These are phyloP conservation scores for Fusarium succisae DNA, from an alignment of 2,329 filamentous ascomycete species.

Conservation along the genomic window DNA sequence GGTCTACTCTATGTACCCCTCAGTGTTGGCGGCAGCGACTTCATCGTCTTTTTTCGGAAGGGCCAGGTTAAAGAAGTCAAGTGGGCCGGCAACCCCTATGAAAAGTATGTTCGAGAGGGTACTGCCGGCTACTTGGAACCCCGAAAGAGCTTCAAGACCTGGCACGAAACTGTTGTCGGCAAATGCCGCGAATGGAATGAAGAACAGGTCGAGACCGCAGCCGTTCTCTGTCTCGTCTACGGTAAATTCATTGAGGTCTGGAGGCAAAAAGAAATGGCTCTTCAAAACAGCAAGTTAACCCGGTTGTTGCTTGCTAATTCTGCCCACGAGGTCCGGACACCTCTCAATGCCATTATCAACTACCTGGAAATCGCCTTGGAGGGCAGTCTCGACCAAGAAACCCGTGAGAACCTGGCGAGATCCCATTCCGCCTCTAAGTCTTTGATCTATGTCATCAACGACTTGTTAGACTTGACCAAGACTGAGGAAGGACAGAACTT, in stretches of 20 bases:
- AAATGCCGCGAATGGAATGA: conserved; percentile 90
- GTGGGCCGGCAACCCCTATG: conserved; percentile 88
- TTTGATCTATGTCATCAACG: conserved; percentile 93
- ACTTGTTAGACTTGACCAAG: conserved; percentile 87
- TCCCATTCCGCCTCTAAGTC: conserved; percentile 94
- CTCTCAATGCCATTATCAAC: conserved; percentile 93
- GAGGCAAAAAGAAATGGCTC: conserved; percentile 86
- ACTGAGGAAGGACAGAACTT: conserved; percentile 83
- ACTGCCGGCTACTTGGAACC: conserved; percentile 81
- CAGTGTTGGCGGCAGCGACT: conserved; percentile 78
- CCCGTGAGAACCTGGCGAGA: conserved; percentile 81
- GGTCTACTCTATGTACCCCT: conserved; percentile 85
- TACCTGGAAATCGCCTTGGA: conserved; percentile 92
- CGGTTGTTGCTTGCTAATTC: conserved; percentile 84
- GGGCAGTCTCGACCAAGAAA: conserved; percentile 80
- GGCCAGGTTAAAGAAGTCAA: conserved; percentile 80
- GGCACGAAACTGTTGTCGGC: conserved; percentile 82
- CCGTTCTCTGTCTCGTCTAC: conserved; percentile 87
- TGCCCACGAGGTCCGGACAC: conserved; percentile 90
- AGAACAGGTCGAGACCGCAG: conserved; percentile 88
- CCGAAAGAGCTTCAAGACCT: conserved; percentile 79
- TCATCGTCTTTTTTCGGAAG: conserved; percentile 90
- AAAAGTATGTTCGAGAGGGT: conserved; percentile 77
- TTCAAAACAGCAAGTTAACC: conserved; percentile 85
- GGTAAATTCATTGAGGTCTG: conserved; percentile 92